These are phyloP conservation scores for Boletus reticulatus DNA, from an alignment of 768 basidiomycete species.

Conservation along the genomic window DNA sequence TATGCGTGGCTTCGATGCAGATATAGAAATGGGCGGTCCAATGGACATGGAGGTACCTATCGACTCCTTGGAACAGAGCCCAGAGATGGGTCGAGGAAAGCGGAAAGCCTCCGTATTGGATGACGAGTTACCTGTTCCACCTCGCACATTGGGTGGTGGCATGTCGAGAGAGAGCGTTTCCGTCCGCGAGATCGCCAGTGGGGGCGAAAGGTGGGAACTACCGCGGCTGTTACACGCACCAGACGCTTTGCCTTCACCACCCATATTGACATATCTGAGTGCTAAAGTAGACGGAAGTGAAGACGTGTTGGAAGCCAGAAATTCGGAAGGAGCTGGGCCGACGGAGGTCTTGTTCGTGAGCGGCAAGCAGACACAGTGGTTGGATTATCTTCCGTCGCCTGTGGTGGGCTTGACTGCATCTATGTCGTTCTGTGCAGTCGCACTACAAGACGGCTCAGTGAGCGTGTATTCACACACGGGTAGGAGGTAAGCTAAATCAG, in stretches of 20 bases:
- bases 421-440: conserved; percentile 67
- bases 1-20: conserved; percentile 47
- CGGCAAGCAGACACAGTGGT: conserved; percentile 76
- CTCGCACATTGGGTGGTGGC: conserved; percentile 71
- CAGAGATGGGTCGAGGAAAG: conserved; percentile 44
- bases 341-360: conserved; percentile 66
- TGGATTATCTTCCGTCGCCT: conserved; percentile 81
- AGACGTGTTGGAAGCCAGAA: conserved; percentile 73
- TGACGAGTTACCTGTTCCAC: conserved; percentile 36
- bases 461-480: conserved; percentile 84
- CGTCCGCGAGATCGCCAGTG: conserved; percentile 52
- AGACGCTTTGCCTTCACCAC: conserved; percentile 43
- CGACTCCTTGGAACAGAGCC: conserved; percentile 49
- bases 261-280: conserved; percentile 58
- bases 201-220: conserved; percentile 12
- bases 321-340: conserved; percentile 64
- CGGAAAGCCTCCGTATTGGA: conserved; percentile 49
- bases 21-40: conserved; percentile 40
- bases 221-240: conserved; percentile 19
- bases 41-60: conserved; percentile 58
- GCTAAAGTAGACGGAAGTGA: conserved; percentile 63
- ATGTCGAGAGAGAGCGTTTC: conserved; percentile 47
- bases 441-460: conserved; percentile 76
- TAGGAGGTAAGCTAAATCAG: conserved; percentile 55
- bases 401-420: conserved; percentile 69